Evolutionary conservation across 2,329 filamentous ascomycete genomes (phyloP).

Genomic region (Fusarium liriodendri): DNA sequence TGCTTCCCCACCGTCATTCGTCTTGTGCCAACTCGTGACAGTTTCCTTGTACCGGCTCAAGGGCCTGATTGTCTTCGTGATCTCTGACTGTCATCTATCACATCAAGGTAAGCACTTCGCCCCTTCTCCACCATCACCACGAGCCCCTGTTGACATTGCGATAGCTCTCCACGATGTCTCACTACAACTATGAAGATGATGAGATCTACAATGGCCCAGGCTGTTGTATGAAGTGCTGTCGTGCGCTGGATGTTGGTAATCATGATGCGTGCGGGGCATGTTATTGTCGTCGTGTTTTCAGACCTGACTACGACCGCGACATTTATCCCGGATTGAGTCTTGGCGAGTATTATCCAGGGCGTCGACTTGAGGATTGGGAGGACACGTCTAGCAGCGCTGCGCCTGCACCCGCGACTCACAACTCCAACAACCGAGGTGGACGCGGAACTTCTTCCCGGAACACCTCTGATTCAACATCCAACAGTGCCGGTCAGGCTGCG

Average conservation of each 20-base stretch:
- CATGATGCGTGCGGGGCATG: slow-evolving; percentile 46
- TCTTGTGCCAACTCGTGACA: background rate
- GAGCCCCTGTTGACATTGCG: background rate
- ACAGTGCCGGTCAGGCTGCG: background rate
- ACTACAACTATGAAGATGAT: background rate
- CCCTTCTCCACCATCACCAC: background rate
- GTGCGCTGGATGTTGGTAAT: slow-evolving; percentile 44
- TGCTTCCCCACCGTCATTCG: background rate
- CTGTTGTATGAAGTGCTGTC: slow-evolving; percentile 49
- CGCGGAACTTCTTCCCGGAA: background rate
- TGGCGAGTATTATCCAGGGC: slow-evolving; percentile 37
- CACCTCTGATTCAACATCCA: background rate
- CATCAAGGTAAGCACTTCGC: background rate
- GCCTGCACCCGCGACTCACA: background rate
- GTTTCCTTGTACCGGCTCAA: background rate
- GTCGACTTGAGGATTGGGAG: background rate
- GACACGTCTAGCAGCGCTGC: background rate
- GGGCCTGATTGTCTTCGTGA: background rate
- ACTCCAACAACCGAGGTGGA: background rate
- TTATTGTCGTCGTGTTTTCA: slow-evolving; percentile 17
- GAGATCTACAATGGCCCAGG: slow-evolving; percentile 8
- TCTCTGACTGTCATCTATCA: background rate
- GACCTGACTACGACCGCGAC: slow-evolving; percentile 8
- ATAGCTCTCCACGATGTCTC: slow-evolving; percentile 1
- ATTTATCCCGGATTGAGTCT: slow-evolving; percentile 14